A percentile compares a stretch with the other conserved stretches of the same genome.
These are phyloP conservation scores for Austroboletus rostrupii DNA, from an alignment of 1,284 basidiomycete genomes.

Conservation along the genomic window DNA sequence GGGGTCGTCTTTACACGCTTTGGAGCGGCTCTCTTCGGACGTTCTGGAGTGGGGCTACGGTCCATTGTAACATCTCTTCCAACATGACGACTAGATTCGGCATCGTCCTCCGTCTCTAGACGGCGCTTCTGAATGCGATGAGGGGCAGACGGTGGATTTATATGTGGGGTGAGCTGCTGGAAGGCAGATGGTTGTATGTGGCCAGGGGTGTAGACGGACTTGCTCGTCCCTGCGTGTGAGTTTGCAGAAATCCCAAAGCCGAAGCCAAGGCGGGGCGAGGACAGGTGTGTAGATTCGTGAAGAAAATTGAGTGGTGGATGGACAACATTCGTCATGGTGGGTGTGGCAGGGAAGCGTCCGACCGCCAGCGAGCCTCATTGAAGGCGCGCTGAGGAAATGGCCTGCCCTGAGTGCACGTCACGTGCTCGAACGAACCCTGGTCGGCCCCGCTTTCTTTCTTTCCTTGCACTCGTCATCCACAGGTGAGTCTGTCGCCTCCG, in stretches of 20 bases:
- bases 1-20: conserved; percentile 58
- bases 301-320: conserved; percentile 64
- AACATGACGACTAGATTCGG: conserved; percentile 33
- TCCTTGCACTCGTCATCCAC: neutral
- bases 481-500: conserved; percentile 19
- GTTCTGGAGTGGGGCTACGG: conserved; percentile 75
- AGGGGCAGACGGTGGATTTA: conserved; percentile 36
- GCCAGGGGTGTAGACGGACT: conserved; percentile 30
- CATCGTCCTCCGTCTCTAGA: conserved; percentile 57
- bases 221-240: conserved; percentile 35
- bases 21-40: conserved; percentile 59
- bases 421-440: conserved; percentile 35
- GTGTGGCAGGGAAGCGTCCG: conserved; percentile 24
- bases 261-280: conserved; percentile 64
- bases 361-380: conserved; percentile 13
- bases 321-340: conserved; percentile 68
- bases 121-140: conserved; percentile 55
- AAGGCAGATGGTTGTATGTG: conserved; percentile 46
- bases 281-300: conserved; percentile 55
- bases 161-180: conserved; percentile 44
- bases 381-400: conserved; percentile 13
- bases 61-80: conserved; percentile 70
- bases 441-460: conserved; percentile 9
- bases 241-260: conserved; percentile 59
- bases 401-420: conserved; percentile 26